Conservation (phyloP, 352 stramenopile species). For the Ophiocytium majus region DNA sequence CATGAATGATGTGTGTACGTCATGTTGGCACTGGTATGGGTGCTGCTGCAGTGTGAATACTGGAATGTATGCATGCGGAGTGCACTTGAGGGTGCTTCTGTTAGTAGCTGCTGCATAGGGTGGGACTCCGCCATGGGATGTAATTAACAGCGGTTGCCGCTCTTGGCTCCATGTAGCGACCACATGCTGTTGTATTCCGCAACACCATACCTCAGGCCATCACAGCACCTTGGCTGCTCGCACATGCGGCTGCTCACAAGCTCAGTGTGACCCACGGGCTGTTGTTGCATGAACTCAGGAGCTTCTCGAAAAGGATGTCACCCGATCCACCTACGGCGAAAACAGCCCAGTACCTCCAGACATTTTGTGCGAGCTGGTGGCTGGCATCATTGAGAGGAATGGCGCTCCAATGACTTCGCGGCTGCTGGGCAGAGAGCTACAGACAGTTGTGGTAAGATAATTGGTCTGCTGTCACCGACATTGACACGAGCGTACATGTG, state of each 20-base stretch:
- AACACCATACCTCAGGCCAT: too few relatives aligned
- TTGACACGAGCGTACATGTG: background rate
- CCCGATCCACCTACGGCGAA: background rate
- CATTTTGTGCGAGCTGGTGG: slow-evolving; percentile 34
- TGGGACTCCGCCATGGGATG: background rate
- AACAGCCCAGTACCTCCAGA: slow-evolving; percentile 23
- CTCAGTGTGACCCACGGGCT: too few relatives aligned
- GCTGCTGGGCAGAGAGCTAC: slow-evolving; percentile 30
- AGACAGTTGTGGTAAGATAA: slow-evolving; percentile 22
- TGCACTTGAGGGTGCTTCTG: background rate
- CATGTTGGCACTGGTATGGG: background rate
- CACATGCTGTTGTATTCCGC: too few relatives aligned
- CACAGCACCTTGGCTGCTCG: too few relatives aligned
- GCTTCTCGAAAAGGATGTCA: slow-evolving; percentile 20
- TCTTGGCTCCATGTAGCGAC: too few relatives aligned
- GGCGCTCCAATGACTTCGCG: slow-evolving; percentile 28
- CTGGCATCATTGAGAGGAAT: slow-evolving; percentile 40
- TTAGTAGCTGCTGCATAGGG: background rate
- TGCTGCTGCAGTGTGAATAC: background rate
- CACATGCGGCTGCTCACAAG: too few relatives aligned
- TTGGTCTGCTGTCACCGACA: background rate
- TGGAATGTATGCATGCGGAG: background rate
- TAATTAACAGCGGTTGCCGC: background rate
- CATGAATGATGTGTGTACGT: background rate
- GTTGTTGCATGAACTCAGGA: too few relatives aligned